A percentile compares a stretch with the other conserved stretches of the same genome.
These are phyloP conservation scores for Camelina neglecta DNA, from an alignment of 345 rosid species.

Conservation along the genomic window DNA sequence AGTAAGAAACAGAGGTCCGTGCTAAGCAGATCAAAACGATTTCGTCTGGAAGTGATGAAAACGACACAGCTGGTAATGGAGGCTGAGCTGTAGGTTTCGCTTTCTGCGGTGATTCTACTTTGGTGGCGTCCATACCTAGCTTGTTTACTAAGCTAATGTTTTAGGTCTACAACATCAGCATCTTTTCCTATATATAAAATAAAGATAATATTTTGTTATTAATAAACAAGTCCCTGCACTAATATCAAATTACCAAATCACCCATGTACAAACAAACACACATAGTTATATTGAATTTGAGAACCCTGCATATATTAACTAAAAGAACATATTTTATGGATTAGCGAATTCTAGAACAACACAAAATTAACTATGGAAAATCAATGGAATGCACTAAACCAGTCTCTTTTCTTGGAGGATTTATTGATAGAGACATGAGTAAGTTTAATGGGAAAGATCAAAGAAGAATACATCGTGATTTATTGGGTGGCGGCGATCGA, in stretches of 20 bases:
- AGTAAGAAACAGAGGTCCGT: not conserved
- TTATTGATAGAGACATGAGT: not conserved
- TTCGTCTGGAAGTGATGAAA: not conserved
- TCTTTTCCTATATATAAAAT: too few species aligned
- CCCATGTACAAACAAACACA: too few species aligned
- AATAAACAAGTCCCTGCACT: too few species aligned
- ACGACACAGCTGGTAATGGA: not conserved
- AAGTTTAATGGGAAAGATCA: not conserved
- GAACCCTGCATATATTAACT: too few species aligned
- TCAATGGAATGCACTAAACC: not conserved
- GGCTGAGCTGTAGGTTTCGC: not conserved
- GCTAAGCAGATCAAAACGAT: not conserved
- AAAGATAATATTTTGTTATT: too few species aligned
- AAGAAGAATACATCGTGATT: not conserved
- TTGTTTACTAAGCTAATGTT: not conserved
- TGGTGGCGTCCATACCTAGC: not conserved
- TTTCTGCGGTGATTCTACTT: not conserved
- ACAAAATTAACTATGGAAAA: too few species aligned
- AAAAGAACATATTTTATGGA: too few species aligned
- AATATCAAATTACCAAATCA: too few species aligned
- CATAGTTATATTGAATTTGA: too few species aligned
- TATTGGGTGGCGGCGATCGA: not conserved
- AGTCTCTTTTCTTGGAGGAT: not conserved
- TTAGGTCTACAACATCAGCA: not conserved
- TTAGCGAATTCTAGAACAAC: too few species aligned